These are phyloP conservation scores for Arabidopsis thaliana DNA, from an alignment of 345 rosid species.

Conservation along the genomic window TAIR10.1 NC_003076.8:7359001-7359500, in stretches of 20 bases:
- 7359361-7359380: not conserved
- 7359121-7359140: too few relatives aligned
- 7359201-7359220: conserved; percentile 7
- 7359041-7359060: not conserved
- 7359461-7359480: not conserved
- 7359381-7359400: not conserved
- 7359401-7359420: conserved; percentile 13
- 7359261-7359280: not conserved
- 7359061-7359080: not conserved
- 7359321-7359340: not conserved
- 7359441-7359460: not conserved
- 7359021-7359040: not conserved
- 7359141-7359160: not conserved
- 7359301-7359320: not conserved
- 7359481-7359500: conserved; percentile 1
- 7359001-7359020: not conserved
- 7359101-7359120: not conserved
- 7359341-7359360: not conserved
- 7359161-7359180: too few relatives aligned
- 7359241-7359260: conserved; percentile 15
- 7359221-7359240: not conserved
- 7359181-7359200: not conserved
- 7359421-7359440: not conserved
- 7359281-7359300: not conserved
- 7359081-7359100: not conserved